Evolutionary conservation across 2,329 filamentous ascomycete species (phyloP).

Genomic region (Xylaria sp.): DNA sequence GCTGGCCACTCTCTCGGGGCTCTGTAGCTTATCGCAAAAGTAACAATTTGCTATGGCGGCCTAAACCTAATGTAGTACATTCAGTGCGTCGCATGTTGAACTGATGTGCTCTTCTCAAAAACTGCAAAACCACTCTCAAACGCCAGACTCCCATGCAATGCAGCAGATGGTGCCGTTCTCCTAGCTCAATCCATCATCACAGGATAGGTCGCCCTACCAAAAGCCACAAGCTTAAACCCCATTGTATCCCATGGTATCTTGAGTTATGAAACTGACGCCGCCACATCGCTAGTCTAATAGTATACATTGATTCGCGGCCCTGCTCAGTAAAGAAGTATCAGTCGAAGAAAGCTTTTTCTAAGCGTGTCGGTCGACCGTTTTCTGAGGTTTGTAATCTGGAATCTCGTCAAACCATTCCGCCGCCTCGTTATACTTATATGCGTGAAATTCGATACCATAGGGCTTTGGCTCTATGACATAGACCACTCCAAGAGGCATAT

Average conservation of each 20-base stretch:
- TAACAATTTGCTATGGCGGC: slow-evolving; percentile 11
- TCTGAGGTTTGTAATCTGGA: slow-evolving; percentile 81
- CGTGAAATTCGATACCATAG: slow-evolving; percentile 96
- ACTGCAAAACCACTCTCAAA: slow-evolving; percentile 11
- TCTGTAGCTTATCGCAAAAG: slow-evolving; percentile 12
- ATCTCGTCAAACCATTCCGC: slow-evolving; percentile 85
- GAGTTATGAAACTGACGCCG: slow-evolving; percentile 29
- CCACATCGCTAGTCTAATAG: slow-evolving; percentile 27
- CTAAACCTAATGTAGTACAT: slow-evolving; percentile 8
- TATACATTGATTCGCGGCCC: slow-evolving; percentile 30
- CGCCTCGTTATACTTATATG: slow-evolving; percentile 86
- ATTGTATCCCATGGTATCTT: slow-evolving; percentile 39
- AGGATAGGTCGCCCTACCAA: slow-evolving; percentile 20
- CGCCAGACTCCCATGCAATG: slow-evolving; percentile 32
- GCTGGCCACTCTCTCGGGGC: not conserved
- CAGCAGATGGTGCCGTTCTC: slow-evolving; percentile 12
- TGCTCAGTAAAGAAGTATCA: slow-evolving; percentile 15
- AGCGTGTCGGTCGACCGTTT: slow-evolving; percentile 59
- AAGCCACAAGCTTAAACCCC: slow-evolving; percentile 18
- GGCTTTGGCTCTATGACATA: slow-evolving; percentile 98
- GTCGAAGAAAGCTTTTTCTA: slow-evolving; percentile 34
- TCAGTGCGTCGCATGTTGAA: slow-evolving; percentile 5
- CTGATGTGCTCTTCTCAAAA: slow-evolving; percentile 8
- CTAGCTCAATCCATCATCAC: slow-evolving; percentile 21
- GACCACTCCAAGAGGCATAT: slow-evolving; percentile 91